These are phyloP conservation scores for Chaetomium cochliodes DNA, from an alignment of 495 filamentous ascomycete genomes.

Conservation along the genomic window DNA sequence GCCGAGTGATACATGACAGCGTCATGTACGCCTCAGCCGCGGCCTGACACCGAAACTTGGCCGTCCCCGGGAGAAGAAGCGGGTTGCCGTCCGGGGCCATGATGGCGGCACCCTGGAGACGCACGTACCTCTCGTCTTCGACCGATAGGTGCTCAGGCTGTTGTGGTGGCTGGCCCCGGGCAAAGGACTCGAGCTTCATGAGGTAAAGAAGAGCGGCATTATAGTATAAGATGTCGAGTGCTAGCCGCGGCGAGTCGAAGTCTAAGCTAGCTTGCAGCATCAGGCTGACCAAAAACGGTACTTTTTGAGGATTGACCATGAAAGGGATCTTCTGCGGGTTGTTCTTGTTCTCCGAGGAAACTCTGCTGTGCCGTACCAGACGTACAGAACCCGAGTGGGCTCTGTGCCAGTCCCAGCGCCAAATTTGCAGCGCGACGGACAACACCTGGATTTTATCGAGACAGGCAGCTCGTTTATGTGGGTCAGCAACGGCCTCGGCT, in stretches of 20 bases:
- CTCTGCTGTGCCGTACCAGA: background rate
- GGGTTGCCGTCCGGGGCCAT: background rate
- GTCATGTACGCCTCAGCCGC: slow-evolving; percentile 8
- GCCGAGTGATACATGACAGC: background rate
- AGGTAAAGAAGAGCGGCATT: slow-evolving; percentile 11
- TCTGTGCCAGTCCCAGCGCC: slow-evolving; percentile 10
- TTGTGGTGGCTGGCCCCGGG: background rate
- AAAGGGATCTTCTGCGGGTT: background rate
- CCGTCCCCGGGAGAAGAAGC: slow-evolving; percentile 3
- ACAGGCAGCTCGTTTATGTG: background rate
- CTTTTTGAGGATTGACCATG: background rate
- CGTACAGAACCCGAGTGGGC: slow-evolving; percentile 1
- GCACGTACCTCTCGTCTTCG: background rate
- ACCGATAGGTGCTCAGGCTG: background rate
- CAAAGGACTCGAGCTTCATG: slow-evolving; percentile 13
- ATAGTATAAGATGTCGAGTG: slow-evolving; percentile 16
- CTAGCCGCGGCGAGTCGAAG: slow-evolving; percentile 15
- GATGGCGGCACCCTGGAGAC: background rate
- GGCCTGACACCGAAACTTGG: background rate
- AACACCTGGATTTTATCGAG: background rate
- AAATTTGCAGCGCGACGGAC: background rate
- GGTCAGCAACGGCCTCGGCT: slow-evolving; percentile 2
- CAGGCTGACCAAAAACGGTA: background rate
- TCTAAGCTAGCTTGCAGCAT: slow-evolving; percentile 1
- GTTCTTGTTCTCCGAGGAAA: background rate